Percentiles rank a stretch among this genome's conserved stretches.
Conservation (phyloP, 2,329 filamentous ascomycete genomes). For the Cryphonectria nitschkei region DNA sequence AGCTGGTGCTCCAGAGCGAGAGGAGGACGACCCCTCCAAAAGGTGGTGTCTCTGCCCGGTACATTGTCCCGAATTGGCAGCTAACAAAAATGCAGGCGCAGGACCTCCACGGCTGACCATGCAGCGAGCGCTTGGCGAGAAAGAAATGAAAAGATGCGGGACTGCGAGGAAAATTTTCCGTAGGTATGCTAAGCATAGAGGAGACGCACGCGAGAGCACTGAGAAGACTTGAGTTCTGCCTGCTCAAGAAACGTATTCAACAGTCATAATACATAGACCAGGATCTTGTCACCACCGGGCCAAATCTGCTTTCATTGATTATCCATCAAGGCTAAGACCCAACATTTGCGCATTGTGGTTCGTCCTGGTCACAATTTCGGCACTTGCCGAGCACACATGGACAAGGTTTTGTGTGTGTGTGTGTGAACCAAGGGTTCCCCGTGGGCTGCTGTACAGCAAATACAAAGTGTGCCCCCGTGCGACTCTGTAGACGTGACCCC, state of each 20-base stretch:
- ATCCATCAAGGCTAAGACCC: background rate
- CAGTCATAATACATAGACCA: background rate
- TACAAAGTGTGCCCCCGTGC: background rate
- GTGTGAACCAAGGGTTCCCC: background rate
- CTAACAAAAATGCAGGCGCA: background rate
- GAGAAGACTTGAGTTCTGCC: background rate
- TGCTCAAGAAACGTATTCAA: background rate
- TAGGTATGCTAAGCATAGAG: too few relatives aligned
- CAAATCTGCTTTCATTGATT: background rate
- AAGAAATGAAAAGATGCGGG: background rate
- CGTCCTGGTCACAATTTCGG: background rate
- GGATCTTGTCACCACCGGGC: background rate
- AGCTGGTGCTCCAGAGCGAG: background rate
- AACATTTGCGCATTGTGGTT: background rate
- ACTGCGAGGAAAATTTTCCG: background rate
- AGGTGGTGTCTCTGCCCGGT: background rate
- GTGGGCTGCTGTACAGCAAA: background rate
- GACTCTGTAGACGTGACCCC: background rate
- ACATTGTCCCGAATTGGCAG: background rate
- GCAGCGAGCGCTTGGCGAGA: background rate
- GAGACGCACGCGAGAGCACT: background rate
- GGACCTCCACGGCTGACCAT: background rate
- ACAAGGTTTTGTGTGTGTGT: background rate
- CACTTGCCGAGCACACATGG: background rate
- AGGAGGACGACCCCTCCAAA: background rate